Conservation (phyloP, 768 basidiomycete genomes). For the Suillus cothurnatus region DNA sequence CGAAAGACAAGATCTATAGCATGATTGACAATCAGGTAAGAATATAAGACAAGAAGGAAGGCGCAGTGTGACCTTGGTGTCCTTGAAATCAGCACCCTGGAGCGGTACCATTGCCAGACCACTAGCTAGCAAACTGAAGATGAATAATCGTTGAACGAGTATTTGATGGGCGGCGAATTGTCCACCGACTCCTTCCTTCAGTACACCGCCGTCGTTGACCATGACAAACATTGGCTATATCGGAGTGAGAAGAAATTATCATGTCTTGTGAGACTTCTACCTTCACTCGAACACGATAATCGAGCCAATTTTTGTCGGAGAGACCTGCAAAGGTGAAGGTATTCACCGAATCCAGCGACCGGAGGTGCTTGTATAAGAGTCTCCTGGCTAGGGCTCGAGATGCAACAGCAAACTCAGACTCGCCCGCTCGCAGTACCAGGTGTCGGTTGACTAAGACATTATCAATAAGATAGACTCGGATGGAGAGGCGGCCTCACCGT, state of each 20-base stretch:
- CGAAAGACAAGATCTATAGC: slow-evolving; percentile 60
- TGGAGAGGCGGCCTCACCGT: slow-evolving; percentile 36
- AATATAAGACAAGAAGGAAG: background rate
- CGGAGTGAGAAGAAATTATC: background rate
- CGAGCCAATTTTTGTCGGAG: slow-evolving; percentile 50
- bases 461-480: background rate
- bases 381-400: slow-evolving; percentile 55
- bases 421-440: slow-evolving; percentile 42
- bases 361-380: slow-evolving; percentile 53
- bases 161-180: slow-evolving; percentile 29
- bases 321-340: slow-evolving; percentile 50
- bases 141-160: slow-evolving; percentile 50
- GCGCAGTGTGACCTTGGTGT: slow-evolving; percentile 53
- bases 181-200: slow-evolving; percentile 11
- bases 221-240: slow-evolving; percentile 69
- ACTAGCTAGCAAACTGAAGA: slow-evolving; percentile 49
- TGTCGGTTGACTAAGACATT: slow-evolving; percentile 44
- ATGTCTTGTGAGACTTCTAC: slow-evolving; percentile 25
- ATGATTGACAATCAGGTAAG: background rate
- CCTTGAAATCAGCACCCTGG: slow-evolving; percentile 57
- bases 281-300: slow-evolving; percentile 44
- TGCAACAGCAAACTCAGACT: slow-evolving; percentile 36
- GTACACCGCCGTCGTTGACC: slow-evolving; percentile 52
- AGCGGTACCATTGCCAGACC: slow-evolving; percentile 55
- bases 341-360: slow-evolving; percentile 37